These are phyloP conservation scores for Sonneratia caseolaris DNA, from an alignment of 345 rosid genomes.

Conservation along the genomic window DNA sequence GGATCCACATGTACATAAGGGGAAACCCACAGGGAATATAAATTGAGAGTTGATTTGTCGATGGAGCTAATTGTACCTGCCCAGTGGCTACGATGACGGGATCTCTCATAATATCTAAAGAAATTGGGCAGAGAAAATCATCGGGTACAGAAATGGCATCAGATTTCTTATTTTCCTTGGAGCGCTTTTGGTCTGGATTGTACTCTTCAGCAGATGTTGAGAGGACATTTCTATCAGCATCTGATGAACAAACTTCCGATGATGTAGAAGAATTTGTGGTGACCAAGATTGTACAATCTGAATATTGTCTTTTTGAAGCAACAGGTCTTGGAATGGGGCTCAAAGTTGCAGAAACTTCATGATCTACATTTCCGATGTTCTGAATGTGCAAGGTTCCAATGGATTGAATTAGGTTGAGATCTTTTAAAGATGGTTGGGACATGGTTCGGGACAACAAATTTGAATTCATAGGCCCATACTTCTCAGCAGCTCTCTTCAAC, in stretches of 20 bases:
- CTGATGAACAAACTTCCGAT: slow-evolving; percentile 23
- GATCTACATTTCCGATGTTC: slow-evolving; percentile 18
- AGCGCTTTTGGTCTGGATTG: slow-evolving; percentile 27
- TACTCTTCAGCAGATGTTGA: slow-evolving; percentile 7
- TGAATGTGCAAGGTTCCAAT: slow-evolving; percentile 20
- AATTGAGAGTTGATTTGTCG: not conserved
- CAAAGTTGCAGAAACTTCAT: slow-evolving; percentile 21
- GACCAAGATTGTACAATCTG: slow-evolving; percentile 17
- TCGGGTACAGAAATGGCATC: slow-evolving; percentile 49
- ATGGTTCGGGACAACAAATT: slow-evolving; percentile 28
- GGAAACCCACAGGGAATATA: not conserved
- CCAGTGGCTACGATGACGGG: slow-evolving; percentile 95
- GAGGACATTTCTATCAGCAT: slow-evolving; percentile 23
- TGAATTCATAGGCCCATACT: slow-evolving; percentile 53
- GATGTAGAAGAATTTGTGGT: slow-evolving; percentile 23
- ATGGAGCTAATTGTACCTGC: slow-evolving; percentile 40
- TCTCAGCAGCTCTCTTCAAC: slow-evolving; percentile 64
- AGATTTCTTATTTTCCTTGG: slow-evolving; percentile 44
- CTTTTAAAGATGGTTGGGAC: slow-evolving; percentile 37
- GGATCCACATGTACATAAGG: slow-evolving; percentile 6
- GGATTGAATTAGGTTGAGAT: slow-evolving; percentile 14
- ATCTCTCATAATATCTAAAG: slow-evolving; percentile 88
- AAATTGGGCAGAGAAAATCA: slow-evolving; percentile 88
- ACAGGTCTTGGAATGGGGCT: slow-evolving; percentile 19
- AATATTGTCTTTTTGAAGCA: slow-evolving; percentile 7